Evolutionary conservation across 78 protist species (phyloP).

Genomic region (slime mould (Dictyostelium discoideum)): DNA sequence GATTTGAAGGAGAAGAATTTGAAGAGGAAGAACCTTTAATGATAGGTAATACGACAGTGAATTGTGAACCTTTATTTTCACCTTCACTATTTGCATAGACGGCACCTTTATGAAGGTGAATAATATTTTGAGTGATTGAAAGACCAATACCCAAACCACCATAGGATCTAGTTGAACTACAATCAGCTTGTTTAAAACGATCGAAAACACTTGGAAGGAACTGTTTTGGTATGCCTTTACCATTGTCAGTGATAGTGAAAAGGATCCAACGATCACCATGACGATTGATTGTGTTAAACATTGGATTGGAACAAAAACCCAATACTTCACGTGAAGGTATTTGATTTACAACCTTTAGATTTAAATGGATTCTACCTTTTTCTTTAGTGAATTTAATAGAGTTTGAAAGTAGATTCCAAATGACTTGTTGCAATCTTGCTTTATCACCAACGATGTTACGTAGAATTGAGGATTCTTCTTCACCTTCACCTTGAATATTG

Average conservation of each 20-base stretch:
- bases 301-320: neutral
- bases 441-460: constrained; percentile 29
- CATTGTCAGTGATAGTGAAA: constrained; percentile 26
- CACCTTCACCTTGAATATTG: neutral
- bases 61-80: constrained; percentile 27
- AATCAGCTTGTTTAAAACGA: constrained; percentile 56
- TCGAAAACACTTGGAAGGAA: constrained; percentile 65
- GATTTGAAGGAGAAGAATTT: neutral
- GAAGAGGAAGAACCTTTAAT: neutral
- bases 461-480: neutral
- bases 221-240: constrained; percentile 36
- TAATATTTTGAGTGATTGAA: constrained; percentile 48
- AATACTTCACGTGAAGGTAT: neutral
- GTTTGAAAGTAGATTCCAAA: constrained; percentile 69
- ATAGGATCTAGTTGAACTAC: constrained; percentile 39
- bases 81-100: constrained; percentile 47
- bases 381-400: constrained; percentile 68
- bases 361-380: constrained; percentile 21
- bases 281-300: neutral
- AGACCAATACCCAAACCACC: constrained; percentile 74
- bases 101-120: constrained; percentile 45
- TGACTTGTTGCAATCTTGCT: constrained; percentile 55
- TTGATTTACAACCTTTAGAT: neutral
- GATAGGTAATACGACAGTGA: constrained; percentile 25
- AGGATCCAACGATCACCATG: constrained; percentile 19